Conservation (phyloP, 139 green algal genomes). For the Micractinium sp. region DNA sequence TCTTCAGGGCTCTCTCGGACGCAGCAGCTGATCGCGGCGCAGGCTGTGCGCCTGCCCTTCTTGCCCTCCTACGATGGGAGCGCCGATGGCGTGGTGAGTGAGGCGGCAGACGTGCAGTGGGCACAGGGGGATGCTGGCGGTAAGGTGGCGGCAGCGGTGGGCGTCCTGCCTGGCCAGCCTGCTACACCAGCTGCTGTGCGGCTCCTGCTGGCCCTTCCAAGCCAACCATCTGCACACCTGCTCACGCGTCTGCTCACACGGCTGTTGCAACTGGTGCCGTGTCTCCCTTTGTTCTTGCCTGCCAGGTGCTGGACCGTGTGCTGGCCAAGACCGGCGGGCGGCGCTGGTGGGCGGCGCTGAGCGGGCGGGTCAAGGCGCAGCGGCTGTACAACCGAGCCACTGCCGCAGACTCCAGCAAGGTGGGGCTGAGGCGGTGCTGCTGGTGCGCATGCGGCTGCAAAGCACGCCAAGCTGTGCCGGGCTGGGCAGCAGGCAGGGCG, state of each 20-base stretch:
- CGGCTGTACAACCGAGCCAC: slow-evolving; percentile 37
- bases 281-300: neutral
- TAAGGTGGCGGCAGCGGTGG: neutral
- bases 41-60: slow-evolving; percentile 64
- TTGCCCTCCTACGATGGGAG: slow-evolving; percentile 62
- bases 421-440: neutral
- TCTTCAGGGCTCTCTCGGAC: slow-evolving; percentile 66
- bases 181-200: too few relatives aligned
- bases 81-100: slow-evolving; percentile 68
- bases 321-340: slow-evolving; percentile 54
- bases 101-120: neutral
- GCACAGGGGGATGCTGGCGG: neutral
- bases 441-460: too few relatives aligned
- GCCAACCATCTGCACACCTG: neutral
- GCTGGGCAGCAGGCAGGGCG: too few relatives aligned
- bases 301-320: slow-evolving; percentile 80
- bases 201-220: neutral
- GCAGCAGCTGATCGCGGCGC: slow-evolving; percentile 74
- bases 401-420: neutral
- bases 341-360: slow-evolving; percentile 73
- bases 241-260: neutral
- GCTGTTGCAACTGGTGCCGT: neutral
- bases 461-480: too few relatives aligned
- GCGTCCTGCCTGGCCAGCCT: neutral
- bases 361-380: slow-evolving; percentile 57